phyloP scores from a whole-genome alignment of 202 grass and related monocot species.

The Musa balbisiana region DNA sequence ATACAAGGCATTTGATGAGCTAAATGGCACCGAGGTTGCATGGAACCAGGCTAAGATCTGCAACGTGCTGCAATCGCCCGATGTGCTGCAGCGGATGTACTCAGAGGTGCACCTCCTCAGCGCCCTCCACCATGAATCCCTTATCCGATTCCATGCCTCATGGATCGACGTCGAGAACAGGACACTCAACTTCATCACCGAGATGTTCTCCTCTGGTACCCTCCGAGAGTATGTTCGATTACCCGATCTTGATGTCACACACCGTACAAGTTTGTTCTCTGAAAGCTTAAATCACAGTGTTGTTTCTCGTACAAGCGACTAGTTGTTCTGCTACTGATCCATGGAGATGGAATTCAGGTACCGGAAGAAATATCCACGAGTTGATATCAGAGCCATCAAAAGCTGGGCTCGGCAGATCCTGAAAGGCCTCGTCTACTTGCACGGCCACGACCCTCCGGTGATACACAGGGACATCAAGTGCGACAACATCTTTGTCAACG shows the following conservation, averaged over 20 bases:
- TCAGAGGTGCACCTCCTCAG: conserved; percentile 79
- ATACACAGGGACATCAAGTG: conserved; percentile 97
- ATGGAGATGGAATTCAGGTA: conserved; percentile 28
- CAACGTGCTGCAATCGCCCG: conserved; percentile 46
- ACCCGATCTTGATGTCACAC: too few species aligned
- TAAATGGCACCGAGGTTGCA: conserved; percentile 61
- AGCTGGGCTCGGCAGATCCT: conserved; percentile 68
- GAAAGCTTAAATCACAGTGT: too few species aligned
- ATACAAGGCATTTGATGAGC: conserved; percentile 70
- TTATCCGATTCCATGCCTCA: conserved; percentile 67
- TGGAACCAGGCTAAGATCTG: conserved; percentile 79
- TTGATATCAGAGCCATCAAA: conserved; percentile 47
- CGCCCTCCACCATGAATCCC: conserved; percentile 53
- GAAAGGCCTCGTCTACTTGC: conserved; percentile 60
- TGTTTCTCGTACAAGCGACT: not conserved
- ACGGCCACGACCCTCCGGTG: conserved; percentile 53
- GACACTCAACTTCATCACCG: conserved; percentile 92
- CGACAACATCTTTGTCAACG: conserved; percentile 82
- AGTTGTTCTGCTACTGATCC: not conserved
- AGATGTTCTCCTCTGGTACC: conserved; percentile 94
- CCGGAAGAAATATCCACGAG: conserved; percentile 44
- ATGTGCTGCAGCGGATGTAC: conserved; percentile 67
- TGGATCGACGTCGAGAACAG: conserved; percentile 39
- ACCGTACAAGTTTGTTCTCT: too few species aligned
- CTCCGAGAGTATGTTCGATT: conserved; percentile 48